Conservation (phyloP, 192 early-diverging fungal species). For the Tieghemiomyces parasiticus region DNA sequence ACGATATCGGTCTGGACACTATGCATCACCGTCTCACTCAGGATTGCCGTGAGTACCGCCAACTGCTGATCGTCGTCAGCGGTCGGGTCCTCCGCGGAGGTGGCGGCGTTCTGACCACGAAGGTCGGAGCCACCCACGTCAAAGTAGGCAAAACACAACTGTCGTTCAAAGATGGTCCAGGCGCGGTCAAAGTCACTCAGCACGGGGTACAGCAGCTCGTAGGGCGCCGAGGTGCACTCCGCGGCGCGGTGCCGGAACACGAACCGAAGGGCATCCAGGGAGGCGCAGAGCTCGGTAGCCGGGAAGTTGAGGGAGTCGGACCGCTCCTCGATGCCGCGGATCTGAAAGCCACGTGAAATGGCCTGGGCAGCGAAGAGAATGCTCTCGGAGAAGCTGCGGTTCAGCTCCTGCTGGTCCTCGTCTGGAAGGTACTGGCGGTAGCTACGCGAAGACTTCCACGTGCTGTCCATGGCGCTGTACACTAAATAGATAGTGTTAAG, state of each 20-base stretch:
- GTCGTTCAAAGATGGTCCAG: constrained; percentile 51
- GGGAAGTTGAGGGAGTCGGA: constrained; percentile 35
- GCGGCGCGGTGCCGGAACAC: constrained; percentile 24
- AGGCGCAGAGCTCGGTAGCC: constrained; percentile 31
- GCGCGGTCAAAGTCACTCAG: constrained; percentile 44
- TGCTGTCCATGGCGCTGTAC: constrained; percentile 29
- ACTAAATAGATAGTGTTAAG: constrained; percentile 35
- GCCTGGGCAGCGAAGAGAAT: constrained; percentile 59
- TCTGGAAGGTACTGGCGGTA: constrained; percentile 42
- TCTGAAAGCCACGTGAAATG: constrained; percentile 42
- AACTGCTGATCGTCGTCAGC: constrained; percentile 27
- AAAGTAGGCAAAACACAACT: constrained; percentile 57
- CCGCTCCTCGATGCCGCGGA: constrained; percentile 45
- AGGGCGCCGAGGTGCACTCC: constrained; percentile 10
- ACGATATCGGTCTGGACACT: constrained; percentile 19
- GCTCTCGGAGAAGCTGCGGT: constrained; percentile 49
- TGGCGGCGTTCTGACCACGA: constrained; percentile 22
- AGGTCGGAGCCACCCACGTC: constrained; percentile 29
- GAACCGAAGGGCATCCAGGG: constrained; percentile 36
- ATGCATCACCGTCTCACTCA: constrained; percentile 42
- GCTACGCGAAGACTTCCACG: constrained; percentile 25
- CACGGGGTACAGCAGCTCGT: constrained; percentile 33
- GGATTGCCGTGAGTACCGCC: constrained; percentile 34
- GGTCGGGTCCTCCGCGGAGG: too few species aligned
- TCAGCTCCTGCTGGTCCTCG: constrained; percentile 53